Base-by-base conservation (phyloP, 2,329 filamentous ascomycete species). In the Penicillium sp. region DNA sequence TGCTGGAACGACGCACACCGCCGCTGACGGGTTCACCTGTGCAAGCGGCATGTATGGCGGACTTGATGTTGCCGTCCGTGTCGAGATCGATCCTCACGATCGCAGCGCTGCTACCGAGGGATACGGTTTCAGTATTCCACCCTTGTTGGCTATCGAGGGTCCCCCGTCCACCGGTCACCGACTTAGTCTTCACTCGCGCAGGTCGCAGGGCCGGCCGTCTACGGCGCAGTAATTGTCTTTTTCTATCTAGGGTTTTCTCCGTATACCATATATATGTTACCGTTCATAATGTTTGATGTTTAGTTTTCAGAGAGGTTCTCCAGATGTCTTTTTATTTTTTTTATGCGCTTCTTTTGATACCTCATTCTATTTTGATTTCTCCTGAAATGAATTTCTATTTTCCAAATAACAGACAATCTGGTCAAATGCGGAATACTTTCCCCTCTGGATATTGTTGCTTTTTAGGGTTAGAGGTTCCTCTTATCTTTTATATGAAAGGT, bases 1-100 rank as follows among this genome's bases (percentile, higher is more conserved):
- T 44, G 90, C 90, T 0, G 93, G 93, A 3, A 91, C 91, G 0
- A 78, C 76, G 30, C 91, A 97, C 77, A 85, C 84, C 55, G 89
- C 91, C 12, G 88, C 90, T 2, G 74, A 76, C 61, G 77, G 77
- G 1, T 59, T 76, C 44, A 73, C 65, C 58, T 69, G 59, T 52
- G 61, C 65, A 8, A 75, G 74, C 19, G 62, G 66, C 36, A 68
- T 77, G 63, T 61, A 66, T 40, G 76, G 77, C 33, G 76, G 77
- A 2, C 61, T 80, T 56, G 77, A 79, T 57, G 71, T 80, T 30
- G 60, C 74, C 12, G 72, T 79, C 55, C 71, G 73, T 14, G 77
- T 80, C 33, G 78, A 80, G 59, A 77, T 80, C 47, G 71, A 78
- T 59, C 75, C 76, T 14, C 69, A 72, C 28, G 70, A 78, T 61